Evolutionary conservation across 345 rosid genomes (phyloP).

Genomic region (Moricandia moricandioides): DNA sequence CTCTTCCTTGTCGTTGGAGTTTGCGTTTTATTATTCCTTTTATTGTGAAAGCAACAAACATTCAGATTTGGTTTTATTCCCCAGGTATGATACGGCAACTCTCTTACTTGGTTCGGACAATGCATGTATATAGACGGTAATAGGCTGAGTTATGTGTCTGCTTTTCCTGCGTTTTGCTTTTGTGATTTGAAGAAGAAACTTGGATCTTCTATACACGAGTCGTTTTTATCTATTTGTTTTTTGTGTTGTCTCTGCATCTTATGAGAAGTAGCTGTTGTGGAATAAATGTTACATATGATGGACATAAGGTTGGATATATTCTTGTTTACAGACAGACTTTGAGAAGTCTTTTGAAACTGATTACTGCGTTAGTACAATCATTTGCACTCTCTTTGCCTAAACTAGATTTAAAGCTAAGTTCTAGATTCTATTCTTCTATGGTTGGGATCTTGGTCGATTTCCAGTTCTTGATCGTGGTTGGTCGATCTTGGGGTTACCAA

Average conservation of each 20-base stretch:
- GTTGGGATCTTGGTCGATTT: too few relatives aligned
- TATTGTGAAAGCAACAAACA: slow-evolving; percentile 37
- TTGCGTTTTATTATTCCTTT: slow-evolving; percentile 52
- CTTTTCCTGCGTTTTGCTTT: not conserved
- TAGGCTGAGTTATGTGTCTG: slow-evolving; percentile 18
- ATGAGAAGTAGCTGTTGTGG: slow-evolving; percentile 14
- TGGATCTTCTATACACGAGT: slow-evolving; percentile 1
- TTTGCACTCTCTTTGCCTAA: too few relatives aligned
- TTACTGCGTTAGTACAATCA: not conserved
- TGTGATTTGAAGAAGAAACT: not conserved
- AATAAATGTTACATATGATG: slow-evolving; percentile 22
- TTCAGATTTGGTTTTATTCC: slow-evolving; percentile 4
- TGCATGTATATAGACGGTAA: slow-evolving; percentile 14
- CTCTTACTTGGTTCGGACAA: not conserved
- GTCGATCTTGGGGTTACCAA: too few relatives aligned
- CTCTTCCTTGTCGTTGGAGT: slow-evolving; percentile 52
- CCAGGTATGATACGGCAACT: slow-evolving; percentile 12
- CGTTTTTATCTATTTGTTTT: not conserved
- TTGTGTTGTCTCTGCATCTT: slow-evolving; percentile 2
- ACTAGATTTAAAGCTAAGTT: not conserved
- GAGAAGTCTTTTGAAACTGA: not conserved
- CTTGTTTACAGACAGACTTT: not conserved
- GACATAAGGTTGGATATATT: not conserved
- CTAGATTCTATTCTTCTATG: too few relatives aligned
- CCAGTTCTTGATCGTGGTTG: too few relatives aligned